Base-by-base conservation (phyloP, 768 basidiomycete genomes). In the Boletus fagicola region DNA sequence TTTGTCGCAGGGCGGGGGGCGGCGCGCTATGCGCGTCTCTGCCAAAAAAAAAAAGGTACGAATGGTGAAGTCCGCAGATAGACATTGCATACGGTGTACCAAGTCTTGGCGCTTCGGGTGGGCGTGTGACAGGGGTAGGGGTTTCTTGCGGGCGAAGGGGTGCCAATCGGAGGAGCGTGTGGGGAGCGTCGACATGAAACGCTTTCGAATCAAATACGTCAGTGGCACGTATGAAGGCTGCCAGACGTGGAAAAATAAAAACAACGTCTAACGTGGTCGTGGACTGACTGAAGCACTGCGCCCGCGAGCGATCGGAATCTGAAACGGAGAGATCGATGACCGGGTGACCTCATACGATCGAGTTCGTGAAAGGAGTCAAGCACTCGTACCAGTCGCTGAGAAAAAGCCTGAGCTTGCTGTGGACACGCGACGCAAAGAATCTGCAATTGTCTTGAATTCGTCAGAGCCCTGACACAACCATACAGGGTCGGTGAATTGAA, bases 141-240 rank as follows among this genome's bases (percentile, higher is more conserved):
- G 35, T 13, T 36, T 52, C 44, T 50, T 31, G 50, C 66, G 64
- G 67, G 64, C 56, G 57, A 49, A 66, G 59, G 63, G 65, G 63
- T 45, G 42, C 36, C 4, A 42, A 42, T 58, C 65, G 65, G 62
- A 62, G 50, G 36, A 51, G 47, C 18, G 43, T 62, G 65, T 66
- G 62, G 66, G 58, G 65, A 51, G 66, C 60, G 62, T 65, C 55
- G 46, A 66, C 46, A 53, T 67, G 66, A 67, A 67, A 67, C 65
- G 36, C 45, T 28, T 55, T 51, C 31, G 49, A 53, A 38, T 51
- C 31, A 45, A 57, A 64, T 66, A 63, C 57, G 59, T 67, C 67
- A 66, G 51, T 52, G 38, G 59, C 47, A 55, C 50, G 55, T 42
- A 45, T 42, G 48, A 52, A 54, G 53, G n/a, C 42, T 42, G 49